These are phyloP conservation scores for Aureobasidium sp. DNA, from an alignment of 2,329 filamentous ascomycete genomes.

Conservation along the genomic window DNA sequence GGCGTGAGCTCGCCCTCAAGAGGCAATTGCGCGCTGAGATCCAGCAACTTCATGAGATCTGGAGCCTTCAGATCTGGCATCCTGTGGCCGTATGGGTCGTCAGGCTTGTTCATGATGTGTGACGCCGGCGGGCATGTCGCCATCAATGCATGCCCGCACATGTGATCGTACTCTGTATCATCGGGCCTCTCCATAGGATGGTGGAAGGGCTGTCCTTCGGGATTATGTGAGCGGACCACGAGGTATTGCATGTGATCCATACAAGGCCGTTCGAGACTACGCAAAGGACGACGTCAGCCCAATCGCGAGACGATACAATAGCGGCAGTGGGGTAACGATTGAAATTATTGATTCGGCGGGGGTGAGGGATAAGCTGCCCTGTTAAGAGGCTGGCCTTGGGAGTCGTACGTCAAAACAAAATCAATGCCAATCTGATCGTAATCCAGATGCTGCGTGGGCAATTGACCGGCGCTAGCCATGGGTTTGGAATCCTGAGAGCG, in stretches of 20 bases:
- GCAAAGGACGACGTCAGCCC: conserved; percentile 16
- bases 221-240: conserved; percentile 48
- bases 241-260: conserved; percentile 84
- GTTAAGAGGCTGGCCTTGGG: conserved; percentile 26
- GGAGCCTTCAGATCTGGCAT: conserved; percentile 72
- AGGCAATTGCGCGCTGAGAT: conserved; percentile 73
- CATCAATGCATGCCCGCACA: conserved; percentile 80
- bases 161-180: conserved; percentile 55
- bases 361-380: conserved; percentile 50
- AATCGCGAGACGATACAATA: conserved; percentile 10
- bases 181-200: conserved; percentile 35
- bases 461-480: conserved; percentile 18
- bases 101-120: conserved; percentile 48
- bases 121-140: conserved; percentile 73
- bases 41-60: conserved; percentile 72
- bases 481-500: conserved; percentile 15
- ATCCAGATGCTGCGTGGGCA: conserved; percentile 44
- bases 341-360: conserved; percentile 45
- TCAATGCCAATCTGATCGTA: conserved; percentile 81
- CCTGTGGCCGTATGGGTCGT: conserved; percentile 54
- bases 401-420: conserved; percentile 79
- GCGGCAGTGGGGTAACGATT: background rate
- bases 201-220: conserved; percentile 29
- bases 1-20: conserved; percentile 80
- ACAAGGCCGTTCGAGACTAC: conserved; percentile 81